These are phyloP conservation scores for Solanum sitiens DNA, from an alignment of 257 asterid species.

Conservation along the genomic window DNA sequence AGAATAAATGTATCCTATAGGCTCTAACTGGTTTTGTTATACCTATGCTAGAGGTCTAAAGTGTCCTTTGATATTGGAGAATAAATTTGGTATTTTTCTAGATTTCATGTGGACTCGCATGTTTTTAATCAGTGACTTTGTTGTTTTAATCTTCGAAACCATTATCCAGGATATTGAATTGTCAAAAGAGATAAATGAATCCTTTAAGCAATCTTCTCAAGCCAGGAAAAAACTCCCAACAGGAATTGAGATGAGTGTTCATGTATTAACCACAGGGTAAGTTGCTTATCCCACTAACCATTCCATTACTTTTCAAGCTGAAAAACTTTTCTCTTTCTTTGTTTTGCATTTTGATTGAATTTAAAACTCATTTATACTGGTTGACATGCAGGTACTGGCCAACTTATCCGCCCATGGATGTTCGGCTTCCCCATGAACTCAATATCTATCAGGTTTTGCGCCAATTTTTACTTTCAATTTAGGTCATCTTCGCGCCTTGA, in stretches of 20 bases:
- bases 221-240: conserved; percentile 96
- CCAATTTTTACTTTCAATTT: neutral
- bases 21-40: neutral
- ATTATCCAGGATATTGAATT: conserved; percentile 76
- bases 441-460: conserved; percentile 84
- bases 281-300: neutral
- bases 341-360: neutral
- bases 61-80: neutral
- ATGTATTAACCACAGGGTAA: conserved; percentile 92
- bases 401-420: conserved; percentile 98
- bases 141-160: neutral
- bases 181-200: conserved; percentile 94
- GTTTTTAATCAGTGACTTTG: neutral
- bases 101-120: neutral
- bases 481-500: neutral
- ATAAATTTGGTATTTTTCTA: neutral
- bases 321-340: neutral
- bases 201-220: conserved; percentile 98
- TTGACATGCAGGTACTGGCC: conserved; percentile 84
- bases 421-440: conserved; percentile 90
- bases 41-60: neutral
- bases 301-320: neutral
- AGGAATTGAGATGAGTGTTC: conserved; percentile 99
- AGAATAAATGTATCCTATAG: neutral
- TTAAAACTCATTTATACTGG: neutral